Base-by-base conservation (phyloP, 2,329 filamentous ascomycete genomes). In the Cordyceps tenuipes region DNA sequence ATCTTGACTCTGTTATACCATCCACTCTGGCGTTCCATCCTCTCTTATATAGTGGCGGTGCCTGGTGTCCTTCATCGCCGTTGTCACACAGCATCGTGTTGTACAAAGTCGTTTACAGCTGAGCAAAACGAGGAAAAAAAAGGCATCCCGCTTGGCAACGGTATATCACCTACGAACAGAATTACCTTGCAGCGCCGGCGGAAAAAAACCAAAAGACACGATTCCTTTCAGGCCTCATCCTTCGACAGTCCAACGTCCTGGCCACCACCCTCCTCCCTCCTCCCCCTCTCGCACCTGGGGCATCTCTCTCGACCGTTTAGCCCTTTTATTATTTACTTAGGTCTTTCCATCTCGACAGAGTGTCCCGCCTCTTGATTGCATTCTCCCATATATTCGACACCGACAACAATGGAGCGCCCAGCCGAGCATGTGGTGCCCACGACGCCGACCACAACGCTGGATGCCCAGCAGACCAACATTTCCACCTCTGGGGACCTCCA, bases 381-480 rank as follows among this genome's bases (percentile, higher is more conserved):
- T n/a, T 7, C 9, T 10, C 50, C 19, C 34, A 56, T 60, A 34
- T 50, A 50, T 34, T 23, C 44, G 8, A 43, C 36, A 34, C 31
- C 51, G 5, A 44, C 58, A 17, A n/a, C 58, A 31, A 60, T 60
- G 58, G 51, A 60, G 44, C 58, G 36, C 3, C 46, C 51, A 15
- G 50, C 44, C 10, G 51, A 60, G 13, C 19, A 49, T 41, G 41
- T 54, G 49, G 49, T 50, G 10, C 49, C 57, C 15, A 43, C 29
- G 31, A 53, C 57, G 29, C 49, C 57, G 13, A 41, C 57, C 15
- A 44, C 29, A 26, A 21, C 49, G 19, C 41, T 47, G 29, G 50
- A 54, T 54, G 41, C 57, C 49, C 57, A 59, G 36, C 57, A 59
- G 31, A 19, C 26, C 56, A 52, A 36, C 56, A 59, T 39, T 43